Conservation (phyloP, 805 yeast genomes). For the Nakazawaea wickerhamii region DNA sequence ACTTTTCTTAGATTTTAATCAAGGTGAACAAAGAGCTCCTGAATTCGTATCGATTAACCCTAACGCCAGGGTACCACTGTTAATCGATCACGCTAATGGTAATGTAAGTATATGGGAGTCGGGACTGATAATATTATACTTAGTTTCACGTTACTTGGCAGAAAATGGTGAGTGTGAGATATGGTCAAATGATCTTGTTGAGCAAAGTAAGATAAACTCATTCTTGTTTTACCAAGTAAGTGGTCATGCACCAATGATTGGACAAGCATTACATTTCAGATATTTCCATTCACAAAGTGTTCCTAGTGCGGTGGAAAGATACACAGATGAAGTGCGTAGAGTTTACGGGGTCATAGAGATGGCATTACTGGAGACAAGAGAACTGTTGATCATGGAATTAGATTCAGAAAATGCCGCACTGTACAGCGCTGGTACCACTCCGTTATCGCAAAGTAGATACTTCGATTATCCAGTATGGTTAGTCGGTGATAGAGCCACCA, state of each 20-base stretch:
- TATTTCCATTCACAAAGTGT: constrained; percentile 84
- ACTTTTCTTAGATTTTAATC: constrained; percentile 77
- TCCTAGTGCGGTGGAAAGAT: constrained; percentile 85
- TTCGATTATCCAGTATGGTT: constrained; percentile 95
- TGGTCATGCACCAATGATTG: constrained; percentile 98
- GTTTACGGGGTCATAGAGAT: constrained; percentile 92
- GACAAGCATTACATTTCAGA: constrained; percentile 91
- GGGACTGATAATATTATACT: constrained; percentile 82
- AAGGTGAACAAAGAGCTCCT: constrained; percentile 89
- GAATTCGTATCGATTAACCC: constrained; percentile 93
- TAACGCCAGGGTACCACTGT: constrained; percentile 92
- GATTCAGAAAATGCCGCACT: constrained; percentile 85
- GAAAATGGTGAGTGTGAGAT: constrained; percentile 66
- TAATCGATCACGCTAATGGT: constrained; percentile 80
- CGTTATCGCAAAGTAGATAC: constrained; percentile 76
- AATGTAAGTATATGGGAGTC: constrained; percentile 90
- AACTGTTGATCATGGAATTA: constrained; percentile 81
- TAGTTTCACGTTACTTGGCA: constrained; percentile 61
- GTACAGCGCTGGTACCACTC: constrained; percentile 83
- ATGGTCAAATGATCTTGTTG: constrained; percentile 74
- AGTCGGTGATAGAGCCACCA: constrained; percentile 68
- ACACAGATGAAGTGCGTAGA: constrained; percentile 86
- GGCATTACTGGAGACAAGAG: constrained; percentile 91
- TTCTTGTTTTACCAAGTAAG: constrained; percentile 96
- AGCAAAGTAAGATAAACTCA: constrained; percentile 77